Conservation (phyloP, 2,329 filamentous ascomycete genomes). For the Ophiostoma populinum region DNA sequence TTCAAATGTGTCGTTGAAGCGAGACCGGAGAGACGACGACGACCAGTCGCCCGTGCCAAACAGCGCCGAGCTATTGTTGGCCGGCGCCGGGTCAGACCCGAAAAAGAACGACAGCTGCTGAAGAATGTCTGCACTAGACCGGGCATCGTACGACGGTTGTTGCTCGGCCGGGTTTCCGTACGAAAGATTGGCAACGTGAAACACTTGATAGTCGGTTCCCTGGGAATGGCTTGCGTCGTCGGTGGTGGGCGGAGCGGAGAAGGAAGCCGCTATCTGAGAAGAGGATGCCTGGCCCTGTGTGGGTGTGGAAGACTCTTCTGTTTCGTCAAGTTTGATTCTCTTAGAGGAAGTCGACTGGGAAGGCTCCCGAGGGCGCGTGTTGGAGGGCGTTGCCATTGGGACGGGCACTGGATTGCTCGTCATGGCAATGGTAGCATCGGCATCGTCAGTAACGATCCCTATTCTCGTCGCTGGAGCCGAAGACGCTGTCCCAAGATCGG, state of each 20-base stretch:
- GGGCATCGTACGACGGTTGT: neutral
- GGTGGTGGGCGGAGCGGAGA: neutral
- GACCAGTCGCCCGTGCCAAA: conserved; percentile 1
- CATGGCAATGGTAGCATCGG: no score
- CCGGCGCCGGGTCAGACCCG: neutral
- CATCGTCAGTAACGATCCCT: no score
- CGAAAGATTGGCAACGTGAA: neutral
- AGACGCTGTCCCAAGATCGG: no score
- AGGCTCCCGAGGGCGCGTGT: no score
- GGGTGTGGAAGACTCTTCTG: no score
- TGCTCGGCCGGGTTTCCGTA: neutral
- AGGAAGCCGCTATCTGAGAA: neutral
- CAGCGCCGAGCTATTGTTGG: neutral
- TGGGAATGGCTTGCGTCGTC: neutral
- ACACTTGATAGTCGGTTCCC: neutral
- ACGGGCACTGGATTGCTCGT: no score
- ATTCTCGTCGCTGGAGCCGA: no score
- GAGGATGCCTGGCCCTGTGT: neutral
- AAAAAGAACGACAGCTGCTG: neutral
- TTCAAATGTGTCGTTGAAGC: neutral
- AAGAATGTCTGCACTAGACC: neutral
- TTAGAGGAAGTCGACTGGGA: no score
- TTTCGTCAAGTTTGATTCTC: no score
- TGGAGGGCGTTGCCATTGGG: no score
- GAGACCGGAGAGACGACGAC: neutral